A percentile compares a stretch with the other conserved stretches of the same genome.
These are phyloP conservation scores for Scedosporium boydii DNA, from an alignment of 2,329 filamentous ascomycete genomes.

Conservation along the genomic window DNA sequence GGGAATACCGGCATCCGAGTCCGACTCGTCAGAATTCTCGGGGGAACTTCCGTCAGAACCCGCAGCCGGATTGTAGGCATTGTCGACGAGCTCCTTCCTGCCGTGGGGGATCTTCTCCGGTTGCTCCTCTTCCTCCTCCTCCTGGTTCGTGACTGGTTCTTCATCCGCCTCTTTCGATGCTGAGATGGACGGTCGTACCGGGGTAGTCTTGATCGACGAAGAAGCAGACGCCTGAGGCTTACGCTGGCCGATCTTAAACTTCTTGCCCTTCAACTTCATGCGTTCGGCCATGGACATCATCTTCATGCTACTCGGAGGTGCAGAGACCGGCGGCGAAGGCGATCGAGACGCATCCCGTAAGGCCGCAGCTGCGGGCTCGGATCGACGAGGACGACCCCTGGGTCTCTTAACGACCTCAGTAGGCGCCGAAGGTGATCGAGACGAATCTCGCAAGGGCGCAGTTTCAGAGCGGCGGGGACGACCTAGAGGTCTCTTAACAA, in stretches of 20 bases:
- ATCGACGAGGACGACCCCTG: conserved; percentile 1
- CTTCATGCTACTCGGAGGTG: conserved; percentile 4
- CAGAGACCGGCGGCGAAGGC: not conserved
- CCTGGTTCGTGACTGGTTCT: not conserved
- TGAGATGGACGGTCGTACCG: not conserved
- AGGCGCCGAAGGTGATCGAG: not conserved
- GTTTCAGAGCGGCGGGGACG: conserved; percentile 15
- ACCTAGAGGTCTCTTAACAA: conserved; percentile 6
- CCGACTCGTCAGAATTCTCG: not conserved
- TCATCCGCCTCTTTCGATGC: not conserved
- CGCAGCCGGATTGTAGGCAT: not conserved
- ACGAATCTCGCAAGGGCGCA: not conserved
- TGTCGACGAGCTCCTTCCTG: not conserved
- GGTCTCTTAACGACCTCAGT: not conserved
- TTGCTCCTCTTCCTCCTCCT: not conserved
- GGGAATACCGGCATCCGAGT: not conserved
- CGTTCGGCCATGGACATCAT: conserved; percentile 46
- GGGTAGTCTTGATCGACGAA: not conserved
- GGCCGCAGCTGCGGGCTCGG: not conserved
- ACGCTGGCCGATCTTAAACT: conserved; percentile 38
- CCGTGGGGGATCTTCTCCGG: not conserved
- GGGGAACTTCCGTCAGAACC: not conserved
- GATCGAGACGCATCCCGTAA: not conserved
- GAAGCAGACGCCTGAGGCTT: conserved; percentile 9
- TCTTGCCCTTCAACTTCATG: conserved; percentile 44